These are phyloP conservation scores for Ceratocystis albifundus DNA, from an alignment of 2,329 filamentous ascomycete species.

Conservation along the genomic window DNA sequence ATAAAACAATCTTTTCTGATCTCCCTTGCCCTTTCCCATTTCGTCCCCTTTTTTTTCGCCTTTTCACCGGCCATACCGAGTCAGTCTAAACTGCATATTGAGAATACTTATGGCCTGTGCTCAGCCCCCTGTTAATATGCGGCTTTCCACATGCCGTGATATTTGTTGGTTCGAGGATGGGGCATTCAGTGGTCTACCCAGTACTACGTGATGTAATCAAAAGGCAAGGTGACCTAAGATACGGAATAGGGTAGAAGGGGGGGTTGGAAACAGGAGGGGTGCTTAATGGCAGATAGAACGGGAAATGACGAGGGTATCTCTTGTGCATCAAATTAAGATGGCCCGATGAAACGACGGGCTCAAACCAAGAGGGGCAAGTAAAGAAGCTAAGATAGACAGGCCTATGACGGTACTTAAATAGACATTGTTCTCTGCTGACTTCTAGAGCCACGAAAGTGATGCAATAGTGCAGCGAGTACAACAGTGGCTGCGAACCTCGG, in stretches of 20 bases:
- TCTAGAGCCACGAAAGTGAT: not conserved
- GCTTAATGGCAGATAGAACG: not conserved
- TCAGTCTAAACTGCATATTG: not conserved
- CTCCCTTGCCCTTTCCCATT: not conserved
- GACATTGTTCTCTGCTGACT: not conserved
- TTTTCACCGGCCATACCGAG: slow-evolving; percentile 3
- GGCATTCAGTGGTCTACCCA: not conserved
- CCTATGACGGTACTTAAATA: not conserved
- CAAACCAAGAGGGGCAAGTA: not conserved
- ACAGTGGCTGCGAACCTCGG: not conserved
- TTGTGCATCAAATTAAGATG: not conserved
- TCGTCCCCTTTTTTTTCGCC: not conserved
- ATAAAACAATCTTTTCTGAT: not conserved
- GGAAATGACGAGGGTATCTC: not conserved
- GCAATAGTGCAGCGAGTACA: too few relatives aligned
- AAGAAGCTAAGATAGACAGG: not conserved
- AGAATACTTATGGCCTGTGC: not conserved
- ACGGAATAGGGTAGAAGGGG: not conserved
- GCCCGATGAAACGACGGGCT: not conserved
- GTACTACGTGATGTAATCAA: slow-evolving; percentile 8
- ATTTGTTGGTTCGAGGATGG: not conserved
- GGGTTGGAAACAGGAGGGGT: not conserved
- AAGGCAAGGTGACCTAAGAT: not conserved
- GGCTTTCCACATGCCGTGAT: slow-evolving; percentile 1
- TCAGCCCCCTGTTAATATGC: not conserved